Base-by-base conservation (phyloP, 83 land plant genomes). In the Diphasiastrum complanatum region DNA sequence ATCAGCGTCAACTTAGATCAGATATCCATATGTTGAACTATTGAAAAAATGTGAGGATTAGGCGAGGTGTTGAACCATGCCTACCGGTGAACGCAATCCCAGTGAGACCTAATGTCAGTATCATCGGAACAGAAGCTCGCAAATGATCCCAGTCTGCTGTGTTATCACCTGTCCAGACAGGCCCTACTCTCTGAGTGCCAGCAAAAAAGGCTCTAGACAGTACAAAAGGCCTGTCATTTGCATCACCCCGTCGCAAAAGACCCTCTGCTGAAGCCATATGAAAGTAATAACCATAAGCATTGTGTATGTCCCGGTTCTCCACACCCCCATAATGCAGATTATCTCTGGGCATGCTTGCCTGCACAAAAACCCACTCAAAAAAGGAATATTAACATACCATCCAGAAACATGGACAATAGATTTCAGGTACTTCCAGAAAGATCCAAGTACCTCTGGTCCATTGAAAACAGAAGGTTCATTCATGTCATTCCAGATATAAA, bases 401-500 rank as follows among this genome's bases (percentile, higher is more conserved):
- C n/a, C n/a, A n/a, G n/a, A n/a, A n/a, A n/a, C n/a, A n/a, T n/a
- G n/a, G n/a, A n/a, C n/a, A n/a, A n/a, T n/a, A n/a, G n/a, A n/a
- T n/a, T n/a, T n/a, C n/a, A n/a, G n/a, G n/a, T n/a, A n/a, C n/a
- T n/a, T n/a, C n/a, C n/a, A n/a, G n/a, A n/a, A 69, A 62, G 47
- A 0, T 49, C 60, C 60, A 58, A 3, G 33, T 83, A 92, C 99
- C 99, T 93, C 99, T 2, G 99, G 99, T 16, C 99, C 99, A 80
- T 83, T 93, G 63, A 93, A 93, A 27, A 93, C 99, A 8, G 99
- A 93, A 45, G 99, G 99, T 71, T 93, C 99, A 54, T 93, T 93
- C 99, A 93, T 93, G 75, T 93, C 99, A 74, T 93, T 93, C 99
- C 99, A 93, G 12, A 93, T 93, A 67, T 93, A 84, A 63, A 93